Base-by-base conservation (phyloP, 1,284 basidiomycete genomes). In the Trichosporon ovoides region DNA sequence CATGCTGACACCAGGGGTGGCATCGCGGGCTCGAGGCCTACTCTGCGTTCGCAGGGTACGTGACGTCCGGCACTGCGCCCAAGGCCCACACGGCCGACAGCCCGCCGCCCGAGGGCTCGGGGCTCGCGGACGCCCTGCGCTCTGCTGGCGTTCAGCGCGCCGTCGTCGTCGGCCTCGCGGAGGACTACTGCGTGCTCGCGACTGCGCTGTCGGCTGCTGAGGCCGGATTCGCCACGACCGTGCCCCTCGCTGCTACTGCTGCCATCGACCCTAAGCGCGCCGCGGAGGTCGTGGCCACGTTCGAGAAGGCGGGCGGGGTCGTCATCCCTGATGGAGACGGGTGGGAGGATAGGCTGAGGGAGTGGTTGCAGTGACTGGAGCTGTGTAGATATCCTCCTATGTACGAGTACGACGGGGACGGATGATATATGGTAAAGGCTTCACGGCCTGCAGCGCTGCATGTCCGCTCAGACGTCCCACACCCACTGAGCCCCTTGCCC, bases 101-200 rank as follows among this genome's bases (percentile, higher is more conserved):
- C 64, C 57, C 58, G 5, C 28, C 28, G 28, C 28, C 28, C 28
- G 28, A 9, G 28, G 28, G 28, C 28, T 4, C 4, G 28, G 28
- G 28, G 5, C 5, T 4, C 9, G 28, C 4, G 28, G 28, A 31
- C 28, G 28, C 5, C 43, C 73, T 84, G 43, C 66, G 68, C 51
- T 65, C 68, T 7, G 62, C 69, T 37, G 74, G 66, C 4, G 76
- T 84, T 3, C 70, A 73, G 24, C 75, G 77, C 52, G 78, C 85
- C 10, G 80, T 83, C 36, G 77, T 86, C 5, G 79, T 78, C 1
- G 85, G 85, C 3, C 74, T 87, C 18, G 85, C 85, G 40, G 82
- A 83, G 16, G 85, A 86, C 68, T 85, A 82, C 65, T 87, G 85
- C 46, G 66, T 73, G 9, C 18, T 56, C 2, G 60, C 63, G 37